These are phyloP conservation scores for Rhodotorula sp. DNA, from an alignment of 1,284 basidiomycete genomes.

Conservation along the genomic window DNA sequence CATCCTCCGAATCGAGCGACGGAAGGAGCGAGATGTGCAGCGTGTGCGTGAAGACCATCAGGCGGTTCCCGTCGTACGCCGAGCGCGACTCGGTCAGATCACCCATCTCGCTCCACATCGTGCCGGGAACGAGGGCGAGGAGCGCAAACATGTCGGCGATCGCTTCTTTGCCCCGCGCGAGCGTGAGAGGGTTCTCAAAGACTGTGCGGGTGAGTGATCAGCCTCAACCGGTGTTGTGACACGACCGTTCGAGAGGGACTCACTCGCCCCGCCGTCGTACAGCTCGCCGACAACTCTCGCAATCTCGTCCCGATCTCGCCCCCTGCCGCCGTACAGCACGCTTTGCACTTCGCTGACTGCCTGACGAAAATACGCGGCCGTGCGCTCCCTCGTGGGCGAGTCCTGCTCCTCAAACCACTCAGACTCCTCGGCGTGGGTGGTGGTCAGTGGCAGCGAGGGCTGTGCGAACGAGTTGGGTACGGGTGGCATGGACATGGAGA, in stretches of 20 bases:
- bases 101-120: slow-evolving; percentile 37
- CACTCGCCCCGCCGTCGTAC: slow-evolving; percentile 29
- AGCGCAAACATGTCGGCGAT: slow-evolving; percentile 38
- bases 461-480: background rate
- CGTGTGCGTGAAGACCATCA: slow-evolving; percentile 30
- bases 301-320: slow-evolving; percentile 22
- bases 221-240: too few relatives aligned
- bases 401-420: background rate
- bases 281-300: slow-evolving; percentile 12
- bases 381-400: background rate
- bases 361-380: slow-evolving; percentile 17
- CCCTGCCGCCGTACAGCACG: slow-evolving; percentile 32
- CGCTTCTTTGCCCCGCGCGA: slow-evolving; percentile 27
- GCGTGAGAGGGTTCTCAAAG: slow-evolving; percentile 40
- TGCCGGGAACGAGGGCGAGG: slow-evolving; percentile 34
- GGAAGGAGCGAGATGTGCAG: slow-evolving; percentile 34
- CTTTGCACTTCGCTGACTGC: slow-evolving; percentile 31
- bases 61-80: slow-evolving; percentile 28
- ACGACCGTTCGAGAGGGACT: too few relatives aligned
- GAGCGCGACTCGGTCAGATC: slow-evolving; percentile 18
- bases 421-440: background rate
- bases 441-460: background rate
- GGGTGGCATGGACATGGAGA: slow-evolving; percentile 10
- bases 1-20: slow-evolving; percentile 27
- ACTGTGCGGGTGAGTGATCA: background rate